Evolutionary conservation across 1,139 yeast species (phyloP).

Genomic region (Suhomyces atakaporum): DNA sequence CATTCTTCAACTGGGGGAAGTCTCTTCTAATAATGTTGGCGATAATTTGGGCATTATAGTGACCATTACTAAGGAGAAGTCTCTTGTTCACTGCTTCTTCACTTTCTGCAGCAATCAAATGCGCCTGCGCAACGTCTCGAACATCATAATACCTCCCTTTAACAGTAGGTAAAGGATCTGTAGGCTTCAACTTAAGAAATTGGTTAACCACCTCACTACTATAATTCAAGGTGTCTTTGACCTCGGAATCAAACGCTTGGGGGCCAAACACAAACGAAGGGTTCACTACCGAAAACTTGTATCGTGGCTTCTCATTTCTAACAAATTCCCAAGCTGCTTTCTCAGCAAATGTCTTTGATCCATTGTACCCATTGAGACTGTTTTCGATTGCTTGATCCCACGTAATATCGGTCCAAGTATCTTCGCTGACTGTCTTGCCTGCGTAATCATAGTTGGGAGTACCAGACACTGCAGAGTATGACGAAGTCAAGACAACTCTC

Average conservation of each 20-base stretch:
- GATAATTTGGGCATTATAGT: constrained; percentile 16
- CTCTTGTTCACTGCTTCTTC: constrained; percentile 12
- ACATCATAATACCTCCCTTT: constrained; percentile 23
- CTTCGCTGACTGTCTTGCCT: constrained; percentile 35
- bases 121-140: constrained; percentile 18
- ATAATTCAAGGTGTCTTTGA: constrained; percentile 25
- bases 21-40: constrained; percentile 13
- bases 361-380: constrained; percentile 31
- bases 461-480: constrained; percentile 22
- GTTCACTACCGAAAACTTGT: constrained; percentile 12
- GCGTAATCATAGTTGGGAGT: constrained; percentile 11
- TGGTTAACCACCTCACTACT: constrained; percentile 34
- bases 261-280: constrained; percentile 31
- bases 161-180: constrained; percentile 12
- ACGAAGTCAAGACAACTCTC: constrained; percentile 22
- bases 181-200: constrained; percentile 20
- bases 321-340: constrained; percentile 50
- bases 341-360: constrained; percentile 47
- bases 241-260: constrained; percentile 26
- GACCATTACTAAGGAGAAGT: constrained; percentile 3
- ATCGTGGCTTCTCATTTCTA: neutral
- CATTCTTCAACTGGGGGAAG: constrained; percentile 18
- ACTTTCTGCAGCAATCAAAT: constrained; percentile 15
- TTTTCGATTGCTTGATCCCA: constrained; percentile 32
- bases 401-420: constrained; percentile 42